Base-by-base conservation (phyloP, 2,329 filamentous ascomycete genomes). In the Phaeophleospora eucalypticola region DNA sequence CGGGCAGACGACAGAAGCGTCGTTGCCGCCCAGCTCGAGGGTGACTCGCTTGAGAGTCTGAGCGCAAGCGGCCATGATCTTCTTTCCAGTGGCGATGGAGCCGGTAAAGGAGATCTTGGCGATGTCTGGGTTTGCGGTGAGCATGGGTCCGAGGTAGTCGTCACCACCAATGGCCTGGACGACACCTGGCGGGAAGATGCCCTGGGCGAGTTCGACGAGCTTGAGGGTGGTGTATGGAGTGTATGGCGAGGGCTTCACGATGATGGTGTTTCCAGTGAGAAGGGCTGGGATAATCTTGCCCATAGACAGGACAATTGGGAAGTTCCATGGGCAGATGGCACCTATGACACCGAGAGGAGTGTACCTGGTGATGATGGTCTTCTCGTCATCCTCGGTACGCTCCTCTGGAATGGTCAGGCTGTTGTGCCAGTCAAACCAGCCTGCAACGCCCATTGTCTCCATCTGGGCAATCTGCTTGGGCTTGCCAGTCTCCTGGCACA, bases 41-140 rank as follows among this genome's bases (percentile, higher is more conserved):
- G 77, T 81, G 16, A 81, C 72, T 34, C 79, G 70, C 71, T 83
- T 84, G 19, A 84, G 65, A 0, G 78, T 80, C 60, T 74, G 72
- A 18, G 76, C 69, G 43, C 72, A 74, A n/a, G 71, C 74, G 45
- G 72, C 73, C 71, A 81, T 76, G 44, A 84, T 76, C 62, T 74
- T 75, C 69, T 82, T 83, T 8, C 81, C 81, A 0, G 78, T 82
- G 0, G 71, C 69, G 4, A 72, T 78, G 9, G 78, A 82, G 2
- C 82, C 81, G 0, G 82, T 84, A 65, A 85, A 85, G 54, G 71
- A 74, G 60, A 85, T 77, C 70, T 82, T 84, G 46, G 76, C 71
- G 45, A 84, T 74, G 16, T 71, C 77, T 0, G 79, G 78, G 57
- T 84, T 81, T n/a, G 61, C 63, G 0, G 79, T 82, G 42, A 84